Percentiles rank a stretch among this genome's conserved stretches.
Evolutionary conservation across 352 stramenopile species (phyloP).

Genomic region (Thraustochytrium sp.): DNA sequence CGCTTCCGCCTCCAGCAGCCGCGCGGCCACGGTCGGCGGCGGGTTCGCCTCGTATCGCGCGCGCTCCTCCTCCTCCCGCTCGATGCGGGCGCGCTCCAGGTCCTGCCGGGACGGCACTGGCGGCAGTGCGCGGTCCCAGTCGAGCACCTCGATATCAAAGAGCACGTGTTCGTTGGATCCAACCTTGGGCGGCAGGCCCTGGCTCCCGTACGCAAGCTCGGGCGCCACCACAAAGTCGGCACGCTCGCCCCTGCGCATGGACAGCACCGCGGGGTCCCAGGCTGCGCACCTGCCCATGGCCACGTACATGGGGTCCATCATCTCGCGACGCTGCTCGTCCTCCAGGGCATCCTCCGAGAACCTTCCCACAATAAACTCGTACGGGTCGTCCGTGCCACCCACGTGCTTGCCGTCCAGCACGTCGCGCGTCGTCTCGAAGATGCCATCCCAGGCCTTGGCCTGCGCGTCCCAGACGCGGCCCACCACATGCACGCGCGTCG

Average conservation of each 20-base stretch:
- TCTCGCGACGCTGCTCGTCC: neutral
- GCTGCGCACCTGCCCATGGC: neutral
- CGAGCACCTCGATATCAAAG: conserved; percentile 19
- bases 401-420: conserved; percentile 14
- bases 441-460: neutral
- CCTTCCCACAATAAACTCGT: conserved; percentile 1
- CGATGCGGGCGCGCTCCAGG: neutral
- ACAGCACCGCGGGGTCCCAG: neutral
- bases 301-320: conserved; percentile 19
- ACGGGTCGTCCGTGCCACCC: conserved; percentile 25
- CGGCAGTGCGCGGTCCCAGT: conserved; percentile 15
- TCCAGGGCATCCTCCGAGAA: conserved; percentile 2
- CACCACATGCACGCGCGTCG: conserved; percentile 1
- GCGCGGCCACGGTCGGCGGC: conserved; percentile 22
- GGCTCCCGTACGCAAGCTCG: neutral
- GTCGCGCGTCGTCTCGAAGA: conserved; percentile 38
- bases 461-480: neutral
- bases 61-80: conserved; percentile 11
- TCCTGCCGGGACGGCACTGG: neutral
- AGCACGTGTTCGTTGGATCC: neutral
- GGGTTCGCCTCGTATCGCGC: neutral
- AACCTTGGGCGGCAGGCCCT: conserved; percentile 16
- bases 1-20: neutral
- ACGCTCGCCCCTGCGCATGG: conserved; percentile 7
- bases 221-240: neutral